These are phyloP conservation scores for Neofusicoccum cordaticola DNA, from an alignment of 2,329 filamentous ascomycete species.

Conservation along the genomic window DNA sequence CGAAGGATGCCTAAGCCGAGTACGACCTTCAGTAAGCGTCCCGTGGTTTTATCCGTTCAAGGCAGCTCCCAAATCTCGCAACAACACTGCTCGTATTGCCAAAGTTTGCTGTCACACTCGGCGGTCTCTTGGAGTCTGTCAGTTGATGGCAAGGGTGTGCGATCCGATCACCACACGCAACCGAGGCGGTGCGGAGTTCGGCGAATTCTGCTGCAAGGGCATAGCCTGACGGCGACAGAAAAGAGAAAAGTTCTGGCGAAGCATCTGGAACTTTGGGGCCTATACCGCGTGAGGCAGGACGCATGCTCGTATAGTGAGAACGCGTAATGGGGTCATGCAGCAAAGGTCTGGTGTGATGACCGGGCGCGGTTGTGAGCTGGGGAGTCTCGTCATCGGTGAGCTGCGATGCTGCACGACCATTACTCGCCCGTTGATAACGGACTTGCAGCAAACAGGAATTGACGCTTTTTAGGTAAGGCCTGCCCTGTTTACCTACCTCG, in stretches of 20 bases:
- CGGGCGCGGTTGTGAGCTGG: background rate
- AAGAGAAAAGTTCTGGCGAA: background rate
- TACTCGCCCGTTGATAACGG: background rate
- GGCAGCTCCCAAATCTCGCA: background rate
- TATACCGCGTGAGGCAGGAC: background rate
- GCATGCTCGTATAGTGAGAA: too few species aligned
- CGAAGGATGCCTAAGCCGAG: background rate
- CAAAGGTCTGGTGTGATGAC: background rate
- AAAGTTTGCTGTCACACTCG: background rate
- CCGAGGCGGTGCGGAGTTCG: background rate
- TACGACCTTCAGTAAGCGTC: background rate
- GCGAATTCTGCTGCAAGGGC: background rate
- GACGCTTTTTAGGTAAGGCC: background rate
- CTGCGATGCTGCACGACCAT: background rate
- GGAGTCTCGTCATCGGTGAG: background rate
- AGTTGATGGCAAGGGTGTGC: background rate
- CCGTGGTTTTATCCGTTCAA: background rate
- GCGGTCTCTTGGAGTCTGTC: background rate
- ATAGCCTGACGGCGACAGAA: background rate
- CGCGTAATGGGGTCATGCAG: background rate
- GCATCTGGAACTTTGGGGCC: background rate
- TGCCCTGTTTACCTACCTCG: background rate
- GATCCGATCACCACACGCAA: background rate
- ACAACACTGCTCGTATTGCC: background rate
- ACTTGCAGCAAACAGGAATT: background rate